These are phyloP conservation scores for Yarrowia sp. DNA, from an alignment of 805 yeast species.

Conservation along the genomic window DNA sequence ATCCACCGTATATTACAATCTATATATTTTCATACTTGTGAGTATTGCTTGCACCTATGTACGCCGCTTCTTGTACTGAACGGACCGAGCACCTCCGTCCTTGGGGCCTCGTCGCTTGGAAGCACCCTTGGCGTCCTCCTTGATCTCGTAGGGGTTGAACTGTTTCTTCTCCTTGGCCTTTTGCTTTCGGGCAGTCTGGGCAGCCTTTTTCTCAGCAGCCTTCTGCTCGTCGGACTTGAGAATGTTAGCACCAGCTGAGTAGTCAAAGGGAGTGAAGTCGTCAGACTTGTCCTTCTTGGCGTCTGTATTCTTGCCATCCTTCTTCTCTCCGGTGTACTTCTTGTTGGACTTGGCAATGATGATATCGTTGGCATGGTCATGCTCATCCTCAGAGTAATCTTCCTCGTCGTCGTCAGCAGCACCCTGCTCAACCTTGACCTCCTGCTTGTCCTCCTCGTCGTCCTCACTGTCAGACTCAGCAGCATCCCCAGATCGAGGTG, in stretches of 20 bases:
- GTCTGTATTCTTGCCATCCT: constrained; percentile 4
- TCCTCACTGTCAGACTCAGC: background rate
- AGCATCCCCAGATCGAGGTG: constrained; percentile 9
- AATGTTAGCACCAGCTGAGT: constrained; percentile 44
- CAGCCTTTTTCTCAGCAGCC: constrained; percentile 26
- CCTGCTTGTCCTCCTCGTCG: constrained; percentile 5
- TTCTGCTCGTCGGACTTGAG: constrained; percentile 41
- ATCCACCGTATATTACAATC: constrained; percentile 29
- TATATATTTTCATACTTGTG: constrained; percentile 10
- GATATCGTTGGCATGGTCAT: constrained; percentile 26
- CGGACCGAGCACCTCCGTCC: constrained; percentile 42
- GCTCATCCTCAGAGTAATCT: constrained; percentile 21
- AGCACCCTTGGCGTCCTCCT: constrained; percentile 42
- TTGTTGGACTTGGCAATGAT: constrained; percentile 37
- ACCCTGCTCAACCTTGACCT: constrained; percentile 2
- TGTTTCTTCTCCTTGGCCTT: constrained; percentile 37
- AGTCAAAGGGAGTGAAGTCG: constrained; percentile 45
- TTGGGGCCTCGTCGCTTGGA: constrained; percentile 39
- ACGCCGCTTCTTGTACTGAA: constrained; percentile 40
- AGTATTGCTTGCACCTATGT: background rate
- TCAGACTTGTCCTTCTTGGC: constrained; percentile 21
- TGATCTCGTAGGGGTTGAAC: constrained; percentile 44
- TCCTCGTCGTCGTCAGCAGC: constrained; percentile 7
- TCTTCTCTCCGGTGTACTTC: constrained; percentile 31
- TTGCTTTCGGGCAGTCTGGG: constrained; percentile 14